phyloP scores from a whole-genome alignment of 106 monocot genomes.

The Alisma plantagoaquatica region DNA sequence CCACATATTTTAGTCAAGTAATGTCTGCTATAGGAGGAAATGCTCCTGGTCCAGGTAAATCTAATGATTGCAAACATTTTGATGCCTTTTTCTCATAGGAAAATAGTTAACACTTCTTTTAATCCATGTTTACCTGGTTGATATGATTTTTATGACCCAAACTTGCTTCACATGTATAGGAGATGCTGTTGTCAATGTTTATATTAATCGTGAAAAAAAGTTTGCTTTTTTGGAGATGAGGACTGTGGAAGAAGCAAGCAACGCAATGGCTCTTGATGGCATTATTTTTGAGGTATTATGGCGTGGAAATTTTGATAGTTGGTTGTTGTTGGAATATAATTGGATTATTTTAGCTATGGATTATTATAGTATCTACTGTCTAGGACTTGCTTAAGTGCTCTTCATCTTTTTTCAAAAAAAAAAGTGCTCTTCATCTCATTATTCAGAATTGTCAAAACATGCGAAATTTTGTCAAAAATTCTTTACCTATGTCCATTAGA shows the following conservation, averaged over 20 bases:
- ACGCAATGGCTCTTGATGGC: conserved; percentile 34
- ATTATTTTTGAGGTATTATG: conserved; percentile 27
- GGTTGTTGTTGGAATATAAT: not conserved
- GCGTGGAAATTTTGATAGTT: too few relatives aligned
- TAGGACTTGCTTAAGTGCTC: too few relatives aligned
- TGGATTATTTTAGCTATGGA: too few relatives aligned
- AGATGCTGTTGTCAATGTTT: conserved; percentile 37
- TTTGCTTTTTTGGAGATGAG: conserved; percentile 42
- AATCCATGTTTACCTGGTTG: not conserved
- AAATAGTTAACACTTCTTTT: not conserved
- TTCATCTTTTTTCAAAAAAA: too few relatives aligned
- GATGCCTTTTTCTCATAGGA: too few relatives aligned
- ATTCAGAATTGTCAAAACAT: too few relatives aligned
- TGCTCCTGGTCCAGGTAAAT: conserved; percentile 87
- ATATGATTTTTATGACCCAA: too few relatives aligned
- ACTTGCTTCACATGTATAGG: conserved; percentile 23
- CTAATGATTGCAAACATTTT: not conserved
- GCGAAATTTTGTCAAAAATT: too few relatives aligned
- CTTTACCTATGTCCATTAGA: too few relatives aligned
- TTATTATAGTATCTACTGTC: too few relatives aligned
- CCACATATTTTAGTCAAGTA: conserved; percentile 84
- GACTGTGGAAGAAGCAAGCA: conserved; percentile 35
- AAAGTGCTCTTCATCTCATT: too few relatives aligned
- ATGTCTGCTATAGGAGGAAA: conserved; percentile 97
- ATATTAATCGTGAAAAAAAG: conserved; percentile 38